phyloP scores from a whole-genome alignment of 768 basidiomycete genomes.

The Mrakia hoshinonis region DNA sequence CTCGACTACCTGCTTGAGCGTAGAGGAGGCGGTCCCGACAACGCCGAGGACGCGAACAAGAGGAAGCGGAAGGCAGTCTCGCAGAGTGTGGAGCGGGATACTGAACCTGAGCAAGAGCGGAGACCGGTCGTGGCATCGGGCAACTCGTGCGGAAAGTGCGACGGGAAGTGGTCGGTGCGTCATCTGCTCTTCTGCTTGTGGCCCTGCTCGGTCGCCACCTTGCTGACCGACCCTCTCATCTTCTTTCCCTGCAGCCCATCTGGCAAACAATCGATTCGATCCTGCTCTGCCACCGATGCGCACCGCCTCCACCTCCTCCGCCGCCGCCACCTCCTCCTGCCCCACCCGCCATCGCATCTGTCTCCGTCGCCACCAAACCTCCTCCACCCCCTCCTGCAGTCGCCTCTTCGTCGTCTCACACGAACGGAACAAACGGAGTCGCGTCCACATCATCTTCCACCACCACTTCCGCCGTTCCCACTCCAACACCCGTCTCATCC shows the following conservation, averaged over 20 bases:
- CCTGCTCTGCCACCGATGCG: not conserved
- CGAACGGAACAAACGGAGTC: too few species aligned
- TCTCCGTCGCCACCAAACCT: not conserved
- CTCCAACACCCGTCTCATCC: too few species aligned
- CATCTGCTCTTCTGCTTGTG: not conserved
- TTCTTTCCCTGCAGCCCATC: not conserved
- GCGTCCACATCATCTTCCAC: too few species aligned
- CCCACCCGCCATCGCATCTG: not conserved
- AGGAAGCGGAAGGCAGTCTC: not conserved
- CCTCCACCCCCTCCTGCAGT: not conserved
- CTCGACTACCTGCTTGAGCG: constrained; percentile 48
- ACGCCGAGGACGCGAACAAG: not conserved
- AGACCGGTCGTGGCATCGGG: not conserved
- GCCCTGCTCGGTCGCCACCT: too few species aligned
- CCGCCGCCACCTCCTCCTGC: not conserved
- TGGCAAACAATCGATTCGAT: not conserved
- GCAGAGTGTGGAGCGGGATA: too few species aligned
- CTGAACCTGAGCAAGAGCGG: not conserved
- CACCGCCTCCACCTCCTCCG: not conserved
- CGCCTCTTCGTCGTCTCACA: not conserved
- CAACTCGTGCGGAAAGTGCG: not conserved
- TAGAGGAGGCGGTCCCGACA: not conserved
- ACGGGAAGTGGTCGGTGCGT: not conserved
- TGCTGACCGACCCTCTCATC: not conserved
- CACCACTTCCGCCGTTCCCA: too few species aligned